Evolutionary conservation across 2,329 filamentous ascomycete genomes (phyloP).

Genomic region (Colletotrichum sp.): DNA sequence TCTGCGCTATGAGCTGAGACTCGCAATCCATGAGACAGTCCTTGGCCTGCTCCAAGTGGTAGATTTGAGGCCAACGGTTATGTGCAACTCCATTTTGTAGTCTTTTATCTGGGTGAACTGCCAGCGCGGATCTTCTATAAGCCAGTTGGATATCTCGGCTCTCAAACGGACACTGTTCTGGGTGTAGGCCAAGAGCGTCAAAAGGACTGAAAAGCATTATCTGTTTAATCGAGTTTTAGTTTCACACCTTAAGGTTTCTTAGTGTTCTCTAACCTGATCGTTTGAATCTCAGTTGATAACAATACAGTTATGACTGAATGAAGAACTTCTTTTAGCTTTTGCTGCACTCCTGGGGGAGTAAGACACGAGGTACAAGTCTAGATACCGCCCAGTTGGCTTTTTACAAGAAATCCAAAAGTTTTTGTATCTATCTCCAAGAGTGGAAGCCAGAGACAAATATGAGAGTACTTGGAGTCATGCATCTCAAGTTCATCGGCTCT

Average conservation of each 20-base stretch:
- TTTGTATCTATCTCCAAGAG: no score
- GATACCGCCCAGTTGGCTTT: no score
- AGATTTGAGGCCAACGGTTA: neutral
- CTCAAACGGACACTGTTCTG: neutral
- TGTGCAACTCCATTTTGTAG: fast-evolving
- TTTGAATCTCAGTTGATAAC: neutral
- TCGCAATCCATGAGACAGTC: neutral
- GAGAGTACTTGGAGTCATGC: neutral
- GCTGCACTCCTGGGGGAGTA: neutral
- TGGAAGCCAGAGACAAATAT: no score
- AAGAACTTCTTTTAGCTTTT: neutral
- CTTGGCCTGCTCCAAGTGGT: neutral
- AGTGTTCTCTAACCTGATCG: neutral
- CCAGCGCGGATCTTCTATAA: neutral
- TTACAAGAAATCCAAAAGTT: no score
- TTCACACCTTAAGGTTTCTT: fast-evolving
- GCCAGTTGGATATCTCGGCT: neutral
- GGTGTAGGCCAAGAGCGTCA: neutral
- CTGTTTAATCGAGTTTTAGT: neutral
- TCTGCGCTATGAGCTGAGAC: neutral
- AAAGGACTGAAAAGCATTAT: neutral
- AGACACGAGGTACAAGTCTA: no score
- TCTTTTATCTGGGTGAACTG: neutral
- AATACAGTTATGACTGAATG: neutral
- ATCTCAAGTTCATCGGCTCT: neutral